Percentiles rank a stretch among this genome's conserved stretches.
Conservation (phyloP, 768 basidiomycete species). For the Basidioascus undulatus region DNA sequence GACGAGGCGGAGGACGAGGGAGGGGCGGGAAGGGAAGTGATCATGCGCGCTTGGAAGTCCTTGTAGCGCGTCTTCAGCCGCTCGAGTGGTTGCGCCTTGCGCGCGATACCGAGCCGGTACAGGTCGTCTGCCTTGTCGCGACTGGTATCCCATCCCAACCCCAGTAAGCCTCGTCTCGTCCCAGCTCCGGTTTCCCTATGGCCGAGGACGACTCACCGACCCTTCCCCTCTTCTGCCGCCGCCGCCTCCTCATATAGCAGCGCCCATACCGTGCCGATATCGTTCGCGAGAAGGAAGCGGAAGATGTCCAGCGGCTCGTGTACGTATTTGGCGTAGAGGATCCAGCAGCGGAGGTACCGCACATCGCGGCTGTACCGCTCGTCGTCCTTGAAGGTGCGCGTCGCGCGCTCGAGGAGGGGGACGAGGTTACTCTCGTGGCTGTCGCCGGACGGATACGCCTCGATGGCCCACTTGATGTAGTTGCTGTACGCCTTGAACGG, state of each 20-base stretch:
- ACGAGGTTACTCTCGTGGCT: conserved; percentile 46
- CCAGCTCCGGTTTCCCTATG: not conserved
- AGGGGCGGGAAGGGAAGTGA: conserved; percentile 19
- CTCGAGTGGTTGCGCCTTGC: conserved; percentile 56
- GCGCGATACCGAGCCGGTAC: conserved; percentile 57
- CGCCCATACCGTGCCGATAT: conserved; percentile 59
- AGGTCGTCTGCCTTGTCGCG: conserved; percentile 52
- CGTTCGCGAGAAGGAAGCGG: conserved; percentile 66
- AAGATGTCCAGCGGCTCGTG: conserved; percentile 54
- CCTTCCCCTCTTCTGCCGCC: conserved; percentile 41
- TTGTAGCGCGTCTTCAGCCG: conserved; percentile 57
- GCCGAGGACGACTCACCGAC: conserved; percentile 33
- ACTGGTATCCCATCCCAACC: conserved; percentile 21
- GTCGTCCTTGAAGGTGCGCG: conserved; percentile 57
- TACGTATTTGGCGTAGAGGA: conserved; percentile 55
- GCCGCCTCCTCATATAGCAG: conserved; percentile 84
- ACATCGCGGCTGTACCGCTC: conserved; percentile 55
- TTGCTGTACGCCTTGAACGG: conserved; percentile 61
- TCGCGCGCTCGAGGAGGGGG: conserved; percentile 62
- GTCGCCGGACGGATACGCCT: conserved; percentile 54
- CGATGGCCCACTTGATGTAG: conserved; percentile 73
- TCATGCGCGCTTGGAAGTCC: conserved; percentile 42
- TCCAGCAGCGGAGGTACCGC: conserved; percentile 80
- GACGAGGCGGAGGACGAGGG: not conserved
- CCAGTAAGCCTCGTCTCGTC: not conserved